Percentiles rank a stretch among this genome's conserved stretches.
These are phyloP conservation scores for Aspergillus tanneri DNA, from an alignment of 2,329 filamentous ascomycete genomes.

Conservation along the genomic window DNA sequence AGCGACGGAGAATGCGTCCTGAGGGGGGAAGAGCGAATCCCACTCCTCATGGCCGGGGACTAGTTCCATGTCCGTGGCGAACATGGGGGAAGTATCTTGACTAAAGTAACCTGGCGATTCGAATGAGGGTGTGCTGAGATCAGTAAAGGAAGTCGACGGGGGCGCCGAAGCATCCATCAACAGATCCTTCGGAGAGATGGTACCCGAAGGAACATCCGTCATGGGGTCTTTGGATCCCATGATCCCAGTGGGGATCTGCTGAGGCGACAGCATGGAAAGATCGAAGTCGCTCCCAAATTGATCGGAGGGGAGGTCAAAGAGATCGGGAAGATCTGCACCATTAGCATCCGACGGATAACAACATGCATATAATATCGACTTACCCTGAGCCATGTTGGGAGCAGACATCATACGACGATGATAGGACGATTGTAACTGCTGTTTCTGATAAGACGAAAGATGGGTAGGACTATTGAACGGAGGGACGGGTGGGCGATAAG, in stretches of 20 bases:
- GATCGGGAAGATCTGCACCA: slow-evolving; percentile 24
- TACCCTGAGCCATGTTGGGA: slow-evolving; percentile 41
- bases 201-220: slow-evolving; percentile 49
- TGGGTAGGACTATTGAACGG: slow-evolving; percentile 36
- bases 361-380: slow-evolving; percentile 31
- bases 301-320: slow-evolving; percentile 32
- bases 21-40: slow-evolving; percentile 60
- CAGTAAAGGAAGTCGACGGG: slow-evolving; percentile 77
- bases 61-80: slow-evolving; percentile 59
- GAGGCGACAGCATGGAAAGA: slow-evolving; percentile 27
- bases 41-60: slow-evolving; percentile 58
- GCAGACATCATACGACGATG: slow-evolving; percentile 43
- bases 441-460: slow-evolving; percentile 29
- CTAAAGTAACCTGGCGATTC: slow-evolving; percentile 70
- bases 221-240: slow-evolving; percentile 48
- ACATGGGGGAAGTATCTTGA: slow-evolving; percentile 77
- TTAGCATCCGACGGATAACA: slow-evolving; percentile 16
- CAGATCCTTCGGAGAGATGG: slow-evolving; percentile 82
- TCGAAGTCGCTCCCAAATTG: slow-evolving; percentile 28
- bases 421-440: slow-evolving; percentile 24
- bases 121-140: slow-evolving; percentile 78
- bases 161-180: slow-evolving; percentile 73
- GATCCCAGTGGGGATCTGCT: slow-evolving; percentile 34
- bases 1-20: slow-evolving; percentile 27
- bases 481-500: slow-evolving; percentile 42